These are phyloP conservation scores for Phalaenopsis aphrodite DNA, from an alignment of 106 monocot species.

Conservation along the genomic window DNA sequence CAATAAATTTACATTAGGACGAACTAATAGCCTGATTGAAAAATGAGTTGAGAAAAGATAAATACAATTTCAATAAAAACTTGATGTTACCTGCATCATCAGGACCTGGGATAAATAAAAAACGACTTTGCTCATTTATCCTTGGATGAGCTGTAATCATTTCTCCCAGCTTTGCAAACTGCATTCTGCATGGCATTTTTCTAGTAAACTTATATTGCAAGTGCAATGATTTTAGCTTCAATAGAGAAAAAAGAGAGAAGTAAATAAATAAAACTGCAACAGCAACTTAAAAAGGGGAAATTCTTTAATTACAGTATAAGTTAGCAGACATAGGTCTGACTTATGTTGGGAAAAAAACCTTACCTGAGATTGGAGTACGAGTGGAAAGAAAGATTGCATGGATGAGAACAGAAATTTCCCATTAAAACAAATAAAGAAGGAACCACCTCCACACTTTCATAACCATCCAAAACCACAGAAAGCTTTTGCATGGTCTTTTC, in stretches of 20 bases:
- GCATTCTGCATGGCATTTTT: conserved; percentile 32
- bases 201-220: neutral
- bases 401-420: conserved; percentile 91
- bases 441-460: conserved; percentile 82
- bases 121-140: conserved; percentile 79
- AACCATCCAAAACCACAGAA: conserved; percentile 75
- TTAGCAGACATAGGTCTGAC: neutral
- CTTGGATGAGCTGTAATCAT: conserved; percentile 68
- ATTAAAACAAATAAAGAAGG: conserved; percentile 95
- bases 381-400: conserved; percentile 88
- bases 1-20: neutral
- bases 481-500: conserved; percentile 90
- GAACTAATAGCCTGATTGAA: neutral
- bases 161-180: conserved; percentile 83
- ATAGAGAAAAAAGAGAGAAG: no score
- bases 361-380: conserved; percentile 82
- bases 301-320: no score
- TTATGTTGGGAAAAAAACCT: neutral
- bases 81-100: conserved; percentile 71
- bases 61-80: neutral
- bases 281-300: neutral
- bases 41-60: neutral
- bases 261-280: neutral
- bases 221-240: neutral
- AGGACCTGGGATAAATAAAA: conserved; percentile 92